These are phyloP conservation scores for Volvox carteri DNA, from an alignment of 163 green algal species.

Conservation along the genomic window DNA sequence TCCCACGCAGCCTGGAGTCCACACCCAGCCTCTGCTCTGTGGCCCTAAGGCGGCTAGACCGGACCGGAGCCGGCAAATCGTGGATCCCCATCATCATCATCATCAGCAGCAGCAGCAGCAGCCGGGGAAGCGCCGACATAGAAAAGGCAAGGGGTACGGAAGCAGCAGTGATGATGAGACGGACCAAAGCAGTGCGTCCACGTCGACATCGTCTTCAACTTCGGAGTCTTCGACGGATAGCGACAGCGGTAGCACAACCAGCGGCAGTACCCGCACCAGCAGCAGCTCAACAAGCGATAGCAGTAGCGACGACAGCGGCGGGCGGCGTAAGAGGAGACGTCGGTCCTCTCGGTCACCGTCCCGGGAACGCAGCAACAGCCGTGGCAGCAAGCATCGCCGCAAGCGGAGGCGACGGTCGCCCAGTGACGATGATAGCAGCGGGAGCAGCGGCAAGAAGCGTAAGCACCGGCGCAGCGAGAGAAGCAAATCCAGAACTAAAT, in stretches of 20 bases:
- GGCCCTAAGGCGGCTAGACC: not conserved
- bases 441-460: slow-evolving; percentile 35
- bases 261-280: not conserved
- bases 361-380: not conserved
- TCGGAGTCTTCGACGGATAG: not conserved
- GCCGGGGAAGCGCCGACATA: not conserved
- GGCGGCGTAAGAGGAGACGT: not conserved
- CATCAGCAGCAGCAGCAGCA: not conserved
- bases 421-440: slow-evolving; percentile 13
- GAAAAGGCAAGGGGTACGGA: not conserved
- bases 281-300: slow-evolving; percentile 17
- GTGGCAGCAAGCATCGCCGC: slow-evolving; percentile 17
- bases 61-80: not conserved
- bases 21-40: not conserved
- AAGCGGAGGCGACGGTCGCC: not conserved
- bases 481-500: slow-evolving; percentile 15
- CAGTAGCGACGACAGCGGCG: slow-evolving; percentile 43
- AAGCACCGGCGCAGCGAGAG: slow-evolving; percentile 2
- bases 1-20: not conserved
- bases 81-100: not conserved
- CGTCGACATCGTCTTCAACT: slow-evolving; percentile 1
- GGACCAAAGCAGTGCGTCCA: not conserved
- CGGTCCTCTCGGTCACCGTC: not conserved
- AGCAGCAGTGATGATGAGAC: not conserved
- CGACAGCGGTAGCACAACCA: not conserved